These are phyloP conservation scores for Rhododendron williamsianum DNA, from an alignment of 148 eudicot species.

Conservation along the genomic window DNA sequence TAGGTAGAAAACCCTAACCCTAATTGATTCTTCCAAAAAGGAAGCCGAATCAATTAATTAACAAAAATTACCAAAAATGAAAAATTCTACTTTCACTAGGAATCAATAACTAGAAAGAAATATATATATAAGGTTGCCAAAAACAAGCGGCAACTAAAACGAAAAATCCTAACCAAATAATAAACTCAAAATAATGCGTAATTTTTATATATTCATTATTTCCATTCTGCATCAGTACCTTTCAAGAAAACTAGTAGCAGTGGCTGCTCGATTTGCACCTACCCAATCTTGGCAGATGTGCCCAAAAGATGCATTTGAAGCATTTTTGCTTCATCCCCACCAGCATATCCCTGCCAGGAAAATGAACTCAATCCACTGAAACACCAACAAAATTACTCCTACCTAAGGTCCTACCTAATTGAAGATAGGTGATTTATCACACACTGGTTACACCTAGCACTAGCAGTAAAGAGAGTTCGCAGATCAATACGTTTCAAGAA, in stretches of 20 bases:
- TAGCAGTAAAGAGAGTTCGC: background rate
- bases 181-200: no score
- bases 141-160: no score
- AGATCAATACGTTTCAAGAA: background rate
- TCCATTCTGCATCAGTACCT: conserved; percentile 2
- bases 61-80: no score
- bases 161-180: no score
- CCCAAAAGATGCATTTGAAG: conserved; percentile 73
- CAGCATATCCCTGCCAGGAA: conserved; percentile 71
- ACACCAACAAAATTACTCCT: background rate
- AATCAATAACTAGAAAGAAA: no score
- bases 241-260: conserved; percentile 52
- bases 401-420: background rate
- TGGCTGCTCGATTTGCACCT: conserved; percentile 69
- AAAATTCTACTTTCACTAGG: no score
- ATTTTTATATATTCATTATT: no score
- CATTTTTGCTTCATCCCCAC: conserved; percentile 95
- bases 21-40: no score
- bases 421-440: background rate
- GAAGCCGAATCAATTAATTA: no score
- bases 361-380: background rate
- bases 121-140: no score
- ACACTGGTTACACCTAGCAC: background rate
- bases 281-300: conserved; percentile 71
- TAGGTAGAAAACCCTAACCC: no score